Percentiles rank a stretch among this genome's conserved stretches.
Conservation (phyloP, 1,139 yeast species). For the Meyerozyma sp. region DNA sequence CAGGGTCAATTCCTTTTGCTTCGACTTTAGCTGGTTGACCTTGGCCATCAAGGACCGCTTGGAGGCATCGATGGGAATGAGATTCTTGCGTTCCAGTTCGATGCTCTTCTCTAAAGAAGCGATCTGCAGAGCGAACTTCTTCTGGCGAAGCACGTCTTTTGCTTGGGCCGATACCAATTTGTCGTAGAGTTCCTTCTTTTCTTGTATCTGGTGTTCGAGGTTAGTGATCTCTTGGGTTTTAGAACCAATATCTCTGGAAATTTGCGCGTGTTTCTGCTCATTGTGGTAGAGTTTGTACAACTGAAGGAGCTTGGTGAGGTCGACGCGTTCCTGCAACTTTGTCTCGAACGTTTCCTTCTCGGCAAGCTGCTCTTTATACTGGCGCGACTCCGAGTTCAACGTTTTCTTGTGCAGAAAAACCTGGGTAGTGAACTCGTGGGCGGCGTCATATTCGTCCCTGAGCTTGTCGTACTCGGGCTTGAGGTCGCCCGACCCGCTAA, state of each 20-base stretch:
- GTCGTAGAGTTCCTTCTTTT: slow-evolving; percentile 23
- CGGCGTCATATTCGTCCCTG: slow-evolving; percentile 60
- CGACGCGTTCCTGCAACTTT: slow-evolving; percentile 44
- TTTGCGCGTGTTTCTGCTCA: slow-evolving; percentile 40
- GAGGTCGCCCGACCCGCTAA: slow-evolving; percentile 75
- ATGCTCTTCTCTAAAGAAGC: slow-evolving; percentile 33
- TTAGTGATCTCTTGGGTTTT: slow-evolving; percentile 25
- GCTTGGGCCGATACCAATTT: slow-evolving; percentile 40
- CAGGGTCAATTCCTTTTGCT: slow-evolving; percentile 45
- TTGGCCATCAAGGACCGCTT: slow-evolving; percentile 45
- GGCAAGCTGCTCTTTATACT: slow-evolving; percentile 68
- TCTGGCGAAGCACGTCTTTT: slow-evolving; percentile 36
- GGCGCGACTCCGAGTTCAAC: slow-evolving; percentile 70
- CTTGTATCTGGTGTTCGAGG: slow-evolving; percentile 17
- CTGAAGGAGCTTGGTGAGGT: slow-evolving; percentile 44
- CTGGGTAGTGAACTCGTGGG: slow-evolving; percentile 60
- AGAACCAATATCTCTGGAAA: slow-evolving; percentile 19
- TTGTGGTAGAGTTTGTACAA: slow-evolving; percentile 68
- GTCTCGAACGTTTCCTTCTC: slow-evolving; percentile 69
- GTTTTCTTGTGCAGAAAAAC: slow-evolving; percentile 71
- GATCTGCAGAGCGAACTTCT: slow-evolving; percentile 36
- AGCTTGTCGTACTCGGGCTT: slow-evolving; percentile 64
- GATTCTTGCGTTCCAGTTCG: slow-evolving; percentile 41
- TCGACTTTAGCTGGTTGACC: slow-evolving; percentile 42
- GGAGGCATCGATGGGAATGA: slow-evolving; percentile 56